Evolutionary conservation across 176 grass and related monocot species (phyloP).

Genomic region (Panicum miliaceum): DNA sequence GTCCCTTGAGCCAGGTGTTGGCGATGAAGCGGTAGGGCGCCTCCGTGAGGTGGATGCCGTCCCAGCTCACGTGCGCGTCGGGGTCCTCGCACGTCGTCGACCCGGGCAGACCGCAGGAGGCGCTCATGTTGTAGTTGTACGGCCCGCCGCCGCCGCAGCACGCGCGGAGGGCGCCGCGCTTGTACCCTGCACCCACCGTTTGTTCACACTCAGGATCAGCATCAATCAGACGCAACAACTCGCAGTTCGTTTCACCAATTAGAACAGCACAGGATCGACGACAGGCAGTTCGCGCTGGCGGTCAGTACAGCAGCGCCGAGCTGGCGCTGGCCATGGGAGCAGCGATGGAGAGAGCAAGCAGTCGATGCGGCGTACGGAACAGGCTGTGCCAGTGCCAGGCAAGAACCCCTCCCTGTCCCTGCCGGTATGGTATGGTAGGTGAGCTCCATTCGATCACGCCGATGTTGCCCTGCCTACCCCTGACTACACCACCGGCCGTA

Average conservation of each 20-base stretch:
- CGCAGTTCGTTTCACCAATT: too few species aligned
- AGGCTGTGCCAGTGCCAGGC: background rate
- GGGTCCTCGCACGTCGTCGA: constrained; percentile 65
- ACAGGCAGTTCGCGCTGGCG: too few species aligned
- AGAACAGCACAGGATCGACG: too few species aligned
- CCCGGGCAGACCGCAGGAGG: constrained; percentile 54
- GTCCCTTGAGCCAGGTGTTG: constrained; percentile 74
- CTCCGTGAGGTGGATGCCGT: constrained; percentile 89
- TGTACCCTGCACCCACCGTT: constrained; percentile 72
- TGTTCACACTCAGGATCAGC: too few species aligned
- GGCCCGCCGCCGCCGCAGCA: constrained; percentile 79
- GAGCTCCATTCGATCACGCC: constrained; percentile 14
- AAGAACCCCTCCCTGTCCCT: too few species aligned
- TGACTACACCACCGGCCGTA: constrained; percentile 1
- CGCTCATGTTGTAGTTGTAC: constrained; percentile 82
- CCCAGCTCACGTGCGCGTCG: constrained; percentile 73
- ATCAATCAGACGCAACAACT: too few species aligned
- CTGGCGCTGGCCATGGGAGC: constrained; percentile 1
- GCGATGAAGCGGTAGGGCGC: constrained; percentile 77
- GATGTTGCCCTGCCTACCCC: constrained; percentile 25
- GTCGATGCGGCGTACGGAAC: background rate
- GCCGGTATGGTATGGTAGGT: background rate
- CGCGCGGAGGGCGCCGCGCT: constrained; percentile 51
- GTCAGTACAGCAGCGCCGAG: background rate
- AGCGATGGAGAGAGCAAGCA: background rate